These are phyloP conservation scores for Neobulgaria alba DNA, from an alignment of 2,329 filamentous ascomycete species.

Conservation along the genomic window DNA sequence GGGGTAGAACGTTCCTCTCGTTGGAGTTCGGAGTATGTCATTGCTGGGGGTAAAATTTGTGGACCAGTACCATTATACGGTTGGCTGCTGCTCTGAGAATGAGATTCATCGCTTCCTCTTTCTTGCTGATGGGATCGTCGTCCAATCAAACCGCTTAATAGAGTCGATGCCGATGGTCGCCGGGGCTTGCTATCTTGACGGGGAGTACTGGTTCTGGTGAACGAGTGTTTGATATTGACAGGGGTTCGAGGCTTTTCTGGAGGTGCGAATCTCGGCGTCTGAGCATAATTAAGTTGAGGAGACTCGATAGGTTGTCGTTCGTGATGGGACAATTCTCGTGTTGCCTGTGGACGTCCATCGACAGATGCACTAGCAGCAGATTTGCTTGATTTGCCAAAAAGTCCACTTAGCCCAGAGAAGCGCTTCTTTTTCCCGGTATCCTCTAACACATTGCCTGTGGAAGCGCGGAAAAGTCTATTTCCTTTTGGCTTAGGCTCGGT, in stretches of 20 bases:
- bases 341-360: conserved; percentile 6
- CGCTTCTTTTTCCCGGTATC: conserved; percentile 34
- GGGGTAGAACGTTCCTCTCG: conserved; percentile 8
- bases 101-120: conserved; percentile 16
- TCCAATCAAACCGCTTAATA: conserved; percentile 23
- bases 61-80: conserved; percentile 1
- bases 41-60: conserved; percentile 12
- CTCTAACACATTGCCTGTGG: conserved; percentile 14
- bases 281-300: conserved; percentile 1
- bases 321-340: conserved; percentile 8
- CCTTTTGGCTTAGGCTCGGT: conserved; percentile 22
- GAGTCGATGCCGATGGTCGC: conserved; percentile 18
- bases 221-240: background rate
- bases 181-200: conserved; percentile 14
- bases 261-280: background rate
- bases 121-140: conserved; percentile 15
- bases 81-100: conserved; percentile 14
- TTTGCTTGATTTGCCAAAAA: conserved; percentile 19
- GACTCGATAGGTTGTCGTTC: conserved; percentile 14
- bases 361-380: conserved; percentile 1
- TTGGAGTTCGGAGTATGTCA: conserved; percentile 22
- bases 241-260: background rate
- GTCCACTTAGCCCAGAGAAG: conserved; percentile 32
- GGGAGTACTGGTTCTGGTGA: conserved; percentile 1
- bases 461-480: conserved; percentile 20